phyloP scores from a whole-genome alignment of 495 filamentous ascomycete species.

The Umbilicaria muhlenbergii region DNA sequence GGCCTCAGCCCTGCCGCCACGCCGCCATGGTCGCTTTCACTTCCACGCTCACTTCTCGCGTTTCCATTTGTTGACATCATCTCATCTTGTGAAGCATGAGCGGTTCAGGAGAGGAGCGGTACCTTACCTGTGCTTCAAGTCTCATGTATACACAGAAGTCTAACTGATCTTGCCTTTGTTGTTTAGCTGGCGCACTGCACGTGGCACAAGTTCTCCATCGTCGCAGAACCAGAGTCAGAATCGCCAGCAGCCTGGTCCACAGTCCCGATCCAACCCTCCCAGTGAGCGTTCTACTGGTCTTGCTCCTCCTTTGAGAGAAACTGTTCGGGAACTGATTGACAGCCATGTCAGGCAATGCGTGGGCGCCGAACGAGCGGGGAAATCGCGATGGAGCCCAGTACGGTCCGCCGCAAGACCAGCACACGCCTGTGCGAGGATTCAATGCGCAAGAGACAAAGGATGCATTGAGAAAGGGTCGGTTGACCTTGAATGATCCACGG shows the following conservation, averaged over 20 bases:
- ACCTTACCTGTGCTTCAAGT: constrained; percentile 3
- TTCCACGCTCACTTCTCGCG: too few species aligned
- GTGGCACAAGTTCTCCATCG: not conserved
- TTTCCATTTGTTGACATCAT: too few species aligned
- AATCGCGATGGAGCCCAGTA: constrained; percentile 1
- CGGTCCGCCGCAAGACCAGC: constrained; percentile 22
- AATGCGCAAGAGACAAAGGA: constrained; percentile 30
- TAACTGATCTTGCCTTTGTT: not conserved
- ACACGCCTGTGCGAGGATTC: constrained; percentile 30
- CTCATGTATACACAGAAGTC: not conserved
- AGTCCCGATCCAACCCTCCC: too few species aligned
- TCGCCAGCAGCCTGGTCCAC: too few species aligned
- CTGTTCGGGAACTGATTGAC: not conserved
- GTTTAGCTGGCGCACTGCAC: constrained; percentile 1
- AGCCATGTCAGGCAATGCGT: constrained; percentile 8
- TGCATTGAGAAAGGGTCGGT: constrained; percentile 24
- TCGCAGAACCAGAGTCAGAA: not conserved
- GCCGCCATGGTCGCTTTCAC: too few species aligned
- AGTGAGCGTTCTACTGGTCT: too few species aligned
- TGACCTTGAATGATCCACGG: constrained; percentile 1
- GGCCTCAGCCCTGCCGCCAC: too few species aligned
- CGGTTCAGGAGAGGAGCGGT: constrained; percentile 24
- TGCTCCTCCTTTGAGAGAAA: too few species aligned
- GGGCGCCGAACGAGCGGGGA: constrained; percentile 6
- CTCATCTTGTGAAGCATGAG: constrained; percentile 17